These are phyloP conservation scores for Onygena corvina DNA, from an alignment of 2,329 filamentous ascomycete genomes.

Conservation along the genomic window DNA sequence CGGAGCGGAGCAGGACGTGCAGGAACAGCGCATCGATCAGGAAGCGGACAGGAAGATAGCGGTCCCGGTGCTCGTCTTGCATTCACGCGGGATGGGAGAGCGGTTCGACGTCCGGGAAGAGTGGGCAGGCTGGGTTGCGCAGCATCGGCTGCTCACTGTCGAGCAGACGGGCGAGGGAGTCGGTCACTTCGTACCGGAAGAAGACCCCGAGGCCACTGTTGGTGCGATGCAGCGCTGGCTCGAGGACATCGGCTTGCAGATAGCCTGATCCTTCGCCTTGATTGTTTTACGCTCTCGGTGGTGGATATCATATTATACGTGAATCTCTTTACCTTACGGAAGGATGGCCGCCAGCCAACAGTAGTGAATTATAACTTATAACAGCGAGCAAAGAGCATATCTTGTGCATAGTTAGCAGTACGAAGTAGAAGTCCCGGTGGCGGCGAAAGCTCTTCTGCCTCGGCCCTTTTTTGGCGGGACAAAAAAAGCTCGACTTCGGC, in stretches of 20 bases:
- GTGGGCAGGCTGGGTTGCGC: constrained; percentile 38
- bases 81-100: constrained; percentile 34
- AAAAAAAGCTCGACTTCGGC: background rate
- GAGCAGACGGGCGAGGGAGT: constrained; percentile 29
- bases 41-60: constrained; percentile 33
- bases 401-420: background rate
- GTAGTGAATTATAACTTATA: background rate
- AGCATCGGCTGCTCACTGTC: constrained; percentile 22
- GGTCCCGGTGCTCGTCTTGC: constrained; percentile 35
- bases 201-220: constrained; percentile 28
- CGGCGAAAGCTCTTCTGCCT: too few species aligned
- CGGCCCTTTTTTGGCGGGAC: too few species aligned
- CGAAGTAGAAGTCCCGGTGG: background rate
- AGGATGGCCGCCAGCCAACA: too few species aligned
- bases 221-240: constrained; percentile 10
- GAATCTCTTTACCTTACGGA: too few species aligned
- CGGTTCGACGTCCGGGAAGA: constrained; percentile 32
- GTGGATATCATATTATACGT: too few species aligned
- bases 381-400: background rate
- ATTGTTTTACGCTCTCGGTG: too few species aligned
- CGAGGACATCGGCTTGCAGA: background rate
- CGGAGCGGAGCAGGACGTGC: constrained; percentile 33
- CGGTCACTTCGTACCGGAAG: constrained; percentile 38
- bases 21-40: constrained; percentile 37
- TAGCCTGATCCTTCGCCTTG: background rate